These are phyloP conservation scores for Fusarium fracticaudum DNA, from an alignment of 2,329 filamentous ascomycete genomes.

Conservation along the genomic window DNA sequence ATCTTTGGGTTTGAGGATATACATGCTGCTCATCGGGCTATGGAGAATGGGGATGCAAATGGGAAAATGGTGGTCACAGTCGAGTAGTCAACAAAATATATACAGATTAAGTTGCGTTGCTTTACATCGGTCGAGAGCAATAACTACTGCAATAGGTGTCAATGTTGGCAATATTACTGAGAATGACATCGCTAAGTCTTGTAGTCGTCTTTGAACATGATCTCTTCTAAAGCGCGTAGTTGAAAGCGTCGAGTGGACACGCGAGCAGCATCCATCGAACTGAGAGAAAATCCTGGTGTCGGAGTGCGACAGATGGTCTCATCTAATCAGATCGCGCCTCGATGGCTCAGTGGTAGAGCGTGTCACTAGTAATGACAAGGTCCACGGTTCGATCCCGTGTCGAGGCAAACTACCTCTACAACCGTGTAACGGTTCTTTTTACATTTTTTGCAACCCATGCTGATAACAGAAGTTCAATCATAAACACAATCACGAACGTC, in stretches of 20 bases:
- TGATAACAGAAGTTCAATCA: rapidly evolving
- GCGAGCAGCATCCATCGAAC: neutral
- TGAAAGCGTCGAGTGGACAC: neutral
- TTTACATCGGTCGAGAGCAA: neutral
- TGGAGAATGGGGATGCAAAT: neutral
- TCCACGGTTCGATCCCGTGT: slow-evolving; percentile 1
- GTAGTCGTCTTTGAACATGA: no score
- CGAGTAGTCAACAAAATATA: neutral
- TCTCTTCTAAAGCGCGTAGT: rapidly evolving
- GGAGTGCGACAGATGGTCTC: rapidly evolving
- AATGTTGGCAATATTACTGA: no score
- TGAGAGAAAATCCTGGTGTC: rapidly evolving
- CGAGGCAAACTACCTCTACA: neutral
- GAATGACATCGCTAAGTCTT: no score
- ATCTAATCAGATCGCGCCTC: neutral
- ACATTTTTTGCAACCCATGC: rapidly evolving
- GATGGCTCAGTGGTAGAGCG: slow-evolving; percentile 1
- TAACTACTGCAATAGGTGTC: no score
- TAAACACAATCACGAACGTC: rapidly evolving
- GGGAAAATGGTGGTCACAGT: neutral
- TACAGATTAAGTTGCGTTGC: no score
- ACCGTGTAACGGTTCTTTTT: neutral
- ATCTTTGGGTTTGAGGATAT: neutral
- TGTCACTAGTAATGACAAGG: slow-evolving; percentile 5
- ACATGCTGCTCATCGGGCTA: neutral